These are phyloP conservation scores for Aureobasidium uvarum DNA, from an alignment of 2,329 filamentous ascomycete genomes.

Conservation along the genomic window DNA sequence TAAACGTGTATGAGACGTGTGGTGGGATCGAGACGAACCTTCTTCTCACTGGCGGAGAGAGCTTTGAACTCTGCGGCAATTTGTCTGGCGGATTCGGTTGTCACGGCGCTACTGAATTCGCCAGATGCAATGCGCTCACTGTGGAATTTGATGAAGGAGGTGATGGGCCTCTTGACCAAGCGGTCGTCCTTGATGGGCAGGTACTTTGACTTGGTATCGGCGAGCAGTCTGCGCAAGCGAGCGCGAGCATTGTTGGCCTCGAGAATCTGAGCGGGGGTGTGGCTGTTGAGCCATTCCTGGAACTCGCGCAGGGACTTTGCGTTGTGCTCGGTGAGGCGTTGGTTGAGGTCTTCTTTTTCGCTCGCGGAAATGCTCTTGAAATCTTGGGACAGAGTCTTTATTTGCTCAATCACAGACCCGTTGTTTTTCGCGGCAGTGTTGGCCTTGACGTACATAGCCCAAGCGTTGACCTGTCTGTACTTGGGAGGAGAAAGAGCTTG, in stretches of 20 bases:
- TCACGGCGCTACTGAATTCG: constrained; percentile 51
- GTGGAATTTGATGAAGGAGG: constrained; percentile 47
- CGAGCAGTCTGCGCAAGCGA: constrained; percentile 33
- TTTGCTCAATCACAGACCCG: background rate
- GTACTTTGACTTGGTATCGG: constrained; percentile 27
- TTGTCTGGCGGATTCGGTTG: constrained; percentile 44
- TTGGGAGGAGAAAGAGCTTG: constrained; percentile 36
- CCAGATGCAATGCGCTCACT: constrained; percentile 47
- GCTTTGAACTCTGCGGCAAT: constrained; percentile 51
- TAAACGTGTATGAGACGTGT: background rate
- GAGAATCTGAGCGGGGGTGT: constrained; percentile 58
- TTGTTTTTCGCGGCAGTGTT: background rate
- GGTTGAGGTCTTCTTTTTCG: constrained; percentile 55
- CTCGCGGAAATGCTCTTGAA: constrained; percentile 42
- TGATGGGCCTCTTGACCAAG: constrained; percentile 45
- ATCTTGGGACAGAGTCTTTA: constrained; percentile 38
- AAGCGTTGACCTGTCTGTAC: constrained; percentile 30
- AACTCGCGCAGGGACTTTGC: constrained; percentile 47
- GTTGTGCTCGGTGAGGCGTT: constrained; percentile 50
- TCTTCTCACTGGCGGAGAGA: constrained; percentile 48
- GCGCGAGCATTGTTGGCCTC: constrained; percentile 59
- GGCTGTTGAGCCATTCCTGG: constrained; percentile 54
- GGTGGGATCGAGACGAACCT: constrained; percentile 40
- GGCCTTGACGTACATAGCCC: constrained; percentile 36
- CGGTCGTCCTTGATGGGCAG: constrained; percentile 52